phyloP scores from a whole-genome alignment of 306 rosid genomes.

The Cucurbita ficifolia region DNA sequence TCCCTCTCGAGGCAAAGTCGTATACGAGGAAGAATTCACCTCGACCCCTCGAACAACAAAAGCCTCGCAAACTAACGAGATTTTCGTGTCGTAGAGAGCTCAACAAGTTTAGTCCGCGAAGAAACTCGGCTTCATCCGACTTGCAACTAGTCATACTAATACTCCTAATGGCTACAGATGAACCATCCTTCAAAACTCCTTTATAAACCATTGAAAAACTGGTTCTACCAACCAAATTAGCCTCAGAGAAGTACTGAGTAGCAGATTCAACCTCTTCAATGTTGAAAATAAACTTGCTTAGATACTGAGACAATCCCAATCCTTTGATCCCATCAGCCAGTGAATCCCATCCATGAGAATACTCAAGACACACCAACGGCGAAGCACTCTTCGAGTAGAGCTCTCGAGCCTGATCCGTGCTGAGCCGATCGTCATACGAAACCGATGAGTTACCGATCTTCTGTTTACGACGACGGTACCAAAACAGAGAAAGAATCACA shows the following conservation, averaged over 20 bases:
- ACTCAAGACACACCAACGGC: conserved; percentile 69
- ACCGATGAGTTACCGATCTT: conserved; percentile 40
- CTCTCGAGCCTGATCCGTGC: conserved; percentile 56
- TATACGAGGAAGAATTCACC: conserved; percentile 87
- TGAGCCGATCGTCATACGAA: conserved; percentile 40
- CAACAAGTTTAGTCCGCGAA: conserved; percentile 43
- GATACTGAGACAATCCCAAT: conserved; percentile 28
- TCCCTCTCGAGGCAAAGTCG: conserved; percentile 55
- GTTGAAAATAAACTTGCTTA: conserved; percentile 38
- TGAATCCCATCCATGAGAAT: conserved; percentile 65
- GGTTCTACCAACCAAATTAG: conserved; percentile 50
- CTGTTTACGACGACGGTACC: conserved; percentile 57
- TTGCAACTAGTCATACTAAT: conserved; percentile 64
- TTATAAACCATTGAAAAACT: conserved; percentile 72
- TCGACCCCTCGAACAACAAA: conserved; percentile 82
- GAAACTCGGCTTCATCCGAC: conserved; percentile 71
- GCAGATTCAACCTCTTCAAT: conserved; percentile 93
- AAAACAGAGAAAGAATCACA: conserved; percentile 25
- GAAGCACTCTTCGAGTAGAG: conserved; percentile 48
- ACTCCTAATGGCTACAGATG: conserved; percentile 66
- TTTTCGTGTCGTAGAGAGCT: conserved; percentile 69
- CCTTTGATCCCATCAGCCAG: conserved; percentile 31
- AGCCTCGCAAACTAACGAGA: conserved; percentile 66
- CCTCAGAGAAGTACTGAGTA: conserved; percentile 68
- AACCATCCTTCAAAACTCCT: conserved; percentile 79